Evolutionary conservation across 202 grass and related monocot species (phyloP), one percentile per base, ranked within the genome.

Genomic region (Brachypodium distachyon): DNA sequence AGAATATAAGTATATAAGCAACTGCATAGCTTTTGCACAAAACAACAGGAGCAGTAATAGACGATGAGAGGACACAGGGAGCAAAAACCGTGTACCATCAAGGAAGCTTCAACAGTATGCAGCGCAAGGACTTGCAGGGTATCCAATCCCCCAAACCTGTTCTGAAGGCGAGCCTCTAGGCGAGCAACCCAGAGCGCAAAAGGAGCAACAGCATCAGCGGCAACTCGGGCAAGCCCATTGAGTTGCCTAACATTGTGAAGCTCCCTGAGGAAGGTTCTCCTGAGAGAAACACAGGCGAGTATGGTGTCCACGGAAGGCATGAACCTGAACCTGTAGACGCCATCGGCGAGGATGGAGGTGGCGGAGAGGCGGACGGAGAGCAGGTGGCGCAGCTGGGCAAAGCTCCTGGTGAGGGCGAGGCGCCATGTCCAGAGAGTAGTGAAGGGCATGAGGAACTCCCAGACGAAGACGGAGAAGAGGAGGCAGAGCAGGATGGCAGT

Each of bases 361-460:
- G 57, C 38, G 7, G 78, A 58, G 44, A 68, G 21, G 33, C 72
- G 73, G 50, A 76, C 12, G 81, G 78, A 85, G 68, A 77, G 70
- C 19, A 91, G 70, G 67, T 33, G 70, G 61, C 78, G 81, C 27
- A 84, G 78, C 53, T 87, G 81, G 18, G 81, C 42, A 0, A 62
- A 59, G 68, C 54, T 82, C 72, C 77, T 79, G 31, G 86, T 32
- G 67, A 91, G 76, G 5, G 75, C 64, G 37, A 88, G 40, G 42
- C 86, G 72, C 77, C 89, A 91, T 34, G 82, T 41, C 77, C 82
- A 81, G 65, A 78, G 29, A 38, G 81, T 69, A 46, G 83, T 57
- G 50, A 91, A 73, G 9, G 85, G 89, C 74, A 91, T 86, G 18
- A 91, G 27, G 2, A 85, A 51, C 12, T 87, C 57, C 85, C 85